These are phyloP conservation scores for Citrus medica DNA, from an alignment of 345 rosid species.

Conservation along the genomic window DNA sequence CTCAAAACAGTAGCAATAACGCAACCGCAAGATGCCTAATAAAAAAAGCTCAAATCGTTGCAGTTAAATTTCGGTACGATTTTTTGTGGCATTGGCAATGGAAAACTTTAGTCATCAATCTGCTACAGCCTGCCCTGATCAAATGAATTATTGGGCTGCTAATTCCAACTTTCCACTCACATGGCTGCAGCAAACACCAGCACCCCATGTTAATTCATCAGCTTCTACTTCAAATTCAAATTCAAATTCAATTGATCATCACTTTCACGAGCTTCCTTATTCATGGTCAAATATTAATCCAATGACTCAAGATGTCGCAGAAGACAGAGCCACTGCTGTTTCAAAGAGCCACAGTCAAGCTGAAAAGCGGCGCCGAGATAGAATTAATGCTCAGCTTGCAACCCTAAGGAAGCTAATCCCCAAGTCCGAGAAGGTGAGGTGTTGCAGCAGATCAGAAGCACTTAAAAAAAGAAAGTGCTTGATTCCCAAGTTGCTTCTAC, in stretches of 20 bases:
- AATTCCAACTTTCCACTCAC: constrained; percentile 24
- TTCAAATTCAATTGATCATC: constrained; percentile 6
- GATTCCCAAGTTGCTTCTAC: not conserved
- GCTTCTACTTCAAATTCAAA: not conserved
- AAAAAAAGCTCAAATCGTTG: not conserved
- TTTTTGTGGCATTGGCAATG: constrained; percentile 15
- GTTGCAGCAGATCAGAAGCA: no score
- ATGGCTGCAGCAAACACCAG: not conserved
- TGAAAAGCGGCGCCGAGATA: constrained; percentile 86
- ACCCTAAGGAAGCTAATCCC: constrained; percentile 84
- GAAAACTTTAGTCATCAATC: constrained; percentile 22
- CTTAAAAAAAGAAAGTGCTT: not conserved
- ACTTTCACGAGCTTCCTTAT: constrained; percentile 13
- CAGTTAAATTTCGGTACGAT: not conserved
- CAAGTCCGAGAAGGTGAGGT: constrained; percentile 72
- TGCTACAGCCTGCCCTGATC: not conserved
- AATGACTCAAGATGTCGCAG: constrained; percentile 23
- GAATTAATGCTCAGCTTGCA: constrained; percentile 80
- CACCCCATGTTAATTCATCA: not conserved
- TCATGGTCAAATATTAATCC: constrained; percentile 19
- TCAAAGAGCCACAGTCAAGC: constrained; percentile 81
- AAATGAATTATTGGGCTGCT: constrained; percentile 11
- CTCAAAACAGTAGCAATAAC: constrained; percentile 20
- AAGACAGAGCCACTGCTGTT: constrained; percentile 30
- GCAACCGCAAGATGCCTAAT: constrained; percentile 2